A percentile compares a stretch with the other conserved stretches of the same genome.
phyloP scores from a whole-genome alignment of 176 grass and related monocot species.

The Tuctoria greenei region DNA sequence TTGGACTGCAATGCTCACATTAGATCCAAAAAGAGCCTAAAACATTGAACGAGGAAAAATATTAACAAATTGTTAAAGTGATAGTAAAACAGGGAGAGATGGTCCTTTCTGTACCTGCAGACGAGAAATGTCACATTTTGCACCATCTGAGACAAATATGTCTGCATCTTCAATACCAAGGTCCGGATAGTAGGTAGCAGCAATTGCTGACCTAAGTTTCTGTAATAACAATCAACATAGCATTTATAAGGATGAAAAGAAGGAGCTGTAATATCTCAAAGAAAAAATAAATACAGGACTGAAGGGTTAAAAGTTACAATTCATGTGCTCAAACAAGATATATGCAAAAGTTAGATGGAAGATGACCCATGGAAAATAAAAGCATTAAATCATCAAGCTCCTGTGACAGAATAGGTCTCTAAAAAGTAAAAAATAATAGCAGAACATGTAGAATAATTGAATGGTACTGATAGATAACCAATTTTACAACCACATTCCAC shows the following conservation, averaged over 20 bases:
- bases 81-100: neutral
- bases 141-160: slow-evolving; percentile 97
- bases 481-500: neutral
- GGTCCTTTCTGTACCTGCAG: slow-evolving; percentile 58
- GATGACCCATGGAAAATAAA: neutral
- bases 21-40: slow-evolving; percentile 89
- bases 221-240: slow-evolving; percentile 40
- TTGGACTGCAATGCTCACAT: slow-evolving; percentile 84
- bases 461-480: neutral
- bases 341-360: slow-evolving; percentile 1
- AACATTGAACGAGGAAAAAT: slow-evolving; percentile 25
- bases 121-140: slow-evolving; percentile 98
- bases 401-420: neutral
- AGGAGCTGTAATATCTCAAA: neutral
- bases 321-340: neutral
- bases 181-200: slow-evolving; percentile 78
- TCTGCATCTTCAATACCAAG: slow-evolving; percentile 85
- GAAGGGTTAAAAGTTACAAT: neutral
- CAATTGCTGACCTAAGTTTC: slow-evolving; percentile 84
- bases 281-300: neutral
- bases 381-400: neutral
- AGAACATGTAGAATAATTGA: neutral
- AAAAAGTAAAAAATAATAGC: neutral
- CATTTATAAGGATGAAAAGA: slow-evolving; percentile 11
- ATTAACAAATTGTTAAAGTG: slow-evolving; percentile 2